A percentile compares a stretch with the other conserved stretches of the same genome.
phyloP scores from a whole-genome alignment of 257 asterid species.

The Nicotiana noctiflora region DNA sequence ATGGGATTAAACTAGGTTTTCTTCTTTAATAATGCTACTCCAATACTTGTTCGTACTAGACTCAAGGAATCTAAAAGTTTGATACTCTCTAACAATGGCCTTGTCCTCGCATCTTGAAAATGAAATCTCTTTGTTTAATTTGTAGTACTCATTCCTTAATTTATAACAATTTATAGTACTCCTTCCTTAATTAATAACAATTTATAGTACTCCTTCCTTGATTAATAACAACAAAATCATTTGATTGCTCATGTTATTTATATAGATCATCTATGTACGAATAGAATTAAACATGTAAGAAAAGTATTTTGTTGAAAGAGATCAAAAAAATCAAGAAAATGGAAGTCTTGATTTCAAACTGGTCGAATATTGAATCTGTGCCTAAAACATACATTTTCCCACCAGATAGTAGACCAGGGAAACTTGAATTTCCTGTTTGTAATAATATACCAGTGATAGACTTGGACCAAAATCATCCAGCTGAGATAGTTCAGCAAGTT shows the following conservation, averaged over 20 bases:
- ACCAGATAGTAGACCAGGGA: constrained; percentile 18
- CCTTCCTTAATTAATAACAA: neutral
- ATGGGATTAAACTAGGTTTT: too few relatives aligned
- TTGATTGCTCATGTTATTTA: neutral
- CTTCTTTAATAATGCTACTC: too few relatives aligned
- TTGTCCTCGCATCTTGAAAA: neutral
- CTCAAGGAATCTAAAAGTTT: neutral
- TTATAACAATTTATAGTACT: neutral
- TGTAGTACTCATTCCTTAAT: neutral
- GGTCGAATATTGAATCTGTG: constrained; percentile 9
- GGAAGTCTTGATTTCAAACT: neutral
- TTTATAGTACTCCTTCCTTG: neutral
- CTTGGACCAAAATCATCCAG: constrained; percentile 10
- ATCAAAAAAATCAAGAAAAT: neutral
- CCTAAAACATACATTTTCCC: constrained; percentile 21
- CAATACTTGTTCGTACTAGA: too few relatives aligned
- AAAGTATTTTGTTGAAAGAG: neutral
- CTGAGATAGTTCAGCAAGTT: constrained; percentile 17
- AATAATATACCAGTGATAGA: constrained; percentile 18
- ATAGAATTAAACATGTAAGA: neutral
- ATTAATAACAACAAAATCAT: neutral
- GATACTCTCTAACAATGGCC: neutral
- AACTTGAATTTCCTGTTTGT: neutral
- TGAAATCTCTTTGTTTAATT: neutral
- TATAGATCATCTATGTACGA: neutral